A percentile compares a stretch with the other conserved stretches of the same genome.
Evolutionary conservation across 257 asterid genomes (phyloP).

Genomic region (Fraxinus pennsylvanica): DNA sequence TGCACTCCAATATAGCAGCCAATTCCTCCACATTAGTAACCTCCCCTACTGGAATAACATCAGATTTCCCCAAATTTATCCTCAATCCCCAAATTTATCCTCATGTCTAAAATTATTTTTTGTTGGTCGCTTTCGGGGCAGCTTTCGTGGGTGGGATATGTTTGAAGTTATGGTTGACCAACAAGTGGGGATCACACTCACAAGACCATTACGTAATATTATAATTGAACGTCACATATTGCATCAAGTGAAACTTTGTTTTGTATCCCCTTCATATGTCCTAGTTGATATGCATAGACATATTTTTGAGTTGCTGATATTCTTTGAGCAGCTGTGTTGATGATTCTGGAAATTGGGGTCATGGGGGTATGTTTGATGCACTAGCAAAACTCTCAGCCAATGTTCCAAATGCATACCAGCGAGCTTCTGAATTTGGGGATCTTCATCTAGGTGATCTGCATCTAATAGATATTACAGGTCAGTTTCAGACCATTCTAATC

Average conservation of each 20-base stretch:
- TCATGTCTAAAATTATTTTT: not conserved
- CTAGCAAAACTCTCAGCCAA: constrained; percentile 60
- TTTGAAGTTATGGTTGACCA: not conserved
- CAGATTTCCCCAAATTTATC: too few species aligned
- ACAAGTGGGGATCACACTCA: not conserved
- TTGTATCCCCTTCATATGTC: constrained; percentile 10
- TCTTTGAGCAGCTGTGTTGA: constrained; percentile 79
- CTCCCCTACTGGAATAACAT: too few species aligned
- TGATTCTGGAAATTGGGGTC: constrained; percentile 96
- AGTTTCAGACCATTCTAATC: constrained; percentile 27
- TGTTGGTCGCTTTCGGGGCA: not conserved
- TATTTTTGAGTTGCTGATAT: constrained; percentile 30
- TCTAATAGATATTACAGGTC: constrained; percentile 69
- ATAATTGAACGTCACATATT: constrained; percentile 8
- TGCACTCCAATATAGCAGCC: too few species aligned
- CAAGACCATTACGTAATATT: not conserved
- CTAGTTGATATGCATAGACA: not conserved
- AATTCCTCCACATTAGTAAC: too few species aligned
- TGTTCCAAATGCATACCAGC: constrained; percentile 67
- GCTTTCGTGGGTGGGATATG: constrained; percentile 4
- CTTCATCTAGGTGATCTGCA: constrained; percentile 91
- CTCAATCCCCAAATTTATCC: too few species aligned
- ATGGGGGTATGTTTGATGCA: constrained; percentile 89
- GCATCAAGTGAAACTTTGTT: constrained; percentile 13
- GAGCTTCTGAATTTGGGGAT: constrained; percentile 83